Percentiles rank a stretch among this genome's conserved stretches.
These are phyloP conservation scores for Syzygium malaccense DNA, from an alignment of 441 rosid genomes.

Conservation along the genomic window DNA sequence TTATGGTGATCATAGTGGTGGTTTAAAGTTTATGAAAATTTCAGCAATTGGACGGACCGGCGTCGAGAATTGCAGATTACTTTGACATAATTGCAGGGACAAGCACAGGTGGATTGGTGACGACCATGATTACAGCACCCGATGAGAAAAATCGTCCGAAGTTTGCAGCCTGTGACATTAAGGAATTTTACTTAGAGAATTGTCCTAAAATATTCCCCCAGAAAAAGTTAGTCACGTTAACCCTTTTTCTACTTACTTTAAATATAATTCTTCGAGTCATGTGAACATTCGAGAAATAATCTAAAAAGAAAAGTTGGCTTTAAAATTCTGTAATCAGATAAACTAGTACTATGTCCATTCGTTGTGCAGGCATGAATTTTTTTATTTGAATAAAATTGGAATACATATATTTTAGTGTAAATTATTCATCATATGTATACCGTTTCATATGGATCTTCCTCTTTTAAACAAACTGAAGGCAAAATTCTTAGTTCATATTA, in stretches of 20 bases:
- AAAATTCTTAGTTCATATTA: not conserved
- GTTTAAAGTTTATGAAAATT: not conserved
- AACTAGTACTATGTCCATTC: not conserved
- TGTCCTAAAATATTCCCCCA: constrained; percentile 7
- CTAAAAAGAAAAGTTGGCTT: not conserved
- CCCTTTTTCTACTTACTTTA: not conserved
- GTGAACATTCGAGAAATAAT: not conserved
- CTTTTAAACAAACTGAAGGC: not conserved
- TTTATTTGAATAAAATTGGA: not conserved
- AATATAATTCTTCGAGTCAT: not conserved
- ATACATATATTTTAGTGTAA: not conserved
- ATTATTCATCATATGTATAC: not conserved
- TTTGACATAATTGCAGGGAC: constrained; percentile 24
- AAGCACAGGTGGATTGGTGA: constrained; percentile 22
- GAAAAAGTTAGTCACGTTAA: not conserved
- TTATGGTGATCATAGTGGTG: not conserved
- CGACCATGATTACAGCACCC: constrained; percentile 21
- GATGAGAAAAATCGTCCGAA: constrained; percentile 1
- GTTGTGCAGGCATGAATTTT: fast-evolving
- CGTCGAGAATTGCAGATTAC: constrained; percentile 20
- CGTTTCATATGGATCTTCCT: not conserved
- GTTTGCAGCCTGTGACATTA: constrained; percentile 6
- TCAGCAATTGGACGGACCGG: constrained; percentile 19
- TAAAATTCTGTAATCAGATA: not conserved
- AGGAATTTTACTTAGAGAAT: constrained; percentile 1